phyloP scores from a whole-genome alignment of 148 eudicot genomes.

The Nepenthes mirabilis region DNA sequence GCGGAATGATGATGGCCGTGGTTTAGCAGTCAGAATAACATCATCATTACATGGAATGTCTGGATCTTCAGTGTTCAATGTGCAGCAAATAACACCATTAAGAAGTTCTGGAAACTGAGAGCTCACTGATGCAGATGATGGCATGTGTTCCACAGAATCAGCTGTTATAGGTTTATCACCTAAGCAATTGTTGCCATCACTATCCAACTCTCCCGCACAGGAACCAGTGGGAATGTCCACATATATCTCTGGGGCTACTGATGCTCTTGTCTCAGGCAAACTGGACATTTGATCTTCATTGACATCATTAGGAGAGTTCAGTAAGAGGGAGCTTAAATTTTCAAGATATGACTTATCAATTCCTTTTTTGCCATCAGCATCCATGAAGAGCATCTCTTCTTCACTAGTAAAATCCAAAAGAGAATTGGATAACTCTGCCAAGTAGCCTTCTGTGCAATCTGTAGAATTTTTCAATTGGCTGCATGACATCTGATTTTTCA shows the following conservation, averaged over 20 bases:
- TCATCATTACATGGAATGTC: slow-evolving; percentile 81
- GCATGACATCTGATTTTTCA: slow-evolving; percentile 13
- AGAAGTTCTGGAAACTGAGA: slow-evolving; percentile 26
- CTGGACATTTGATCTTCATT: slow-evolving; percentile 18
- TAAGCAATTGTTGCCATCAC: slow-evolving; percentile 1
- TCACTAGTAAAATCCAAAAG: slow-evolving; percentile 22
- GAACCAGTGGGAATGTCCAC: slow-evolving; percentile 13
- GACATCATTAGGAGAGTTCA: slow-evolving; percentile 29
- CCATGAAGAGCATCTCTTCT: slow-evolving; percentile 29
- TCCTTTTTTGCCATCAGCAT: slow-evolving; percentile 34
- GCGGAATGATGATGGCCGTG: slow-evolving; percentile 11
- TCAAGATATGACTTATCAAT: slow-evolving; percentile 15
- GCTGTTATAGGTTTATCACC: slow-evolving; percentile 6
- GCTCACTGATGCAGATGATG: slow-evolving; percentile 20
- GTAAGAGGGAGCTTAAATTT: slow-evolving; percentile 29
- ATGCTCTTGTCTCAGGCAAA: slow-evolving; percentile 19
- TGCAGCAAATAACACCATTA: slow-evolving; percentile 36
- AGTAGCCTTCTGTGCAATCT: slow-evolving; percentile 17
- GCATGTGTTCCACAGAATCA: slow-evolving; percentile 18
- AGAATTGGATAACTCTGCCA: slow-evolving; percentile 20
- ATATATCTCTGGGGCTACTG: slow-evolving; percentile 14
- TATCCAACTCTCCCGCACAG: slow-evolving; percentile 15
- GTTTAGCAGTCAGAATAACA: slow-evolving; percentile 44
- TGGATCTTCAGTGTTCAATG: slow-evolving; percentile 62
- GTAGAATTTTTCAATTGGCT: slow-evolving; percentile 16